Evolutionary conservation across 2,329 filamentous ascomycete genomes (phyloP).

Genomic region (Celoporthe dispersa): DNA sequence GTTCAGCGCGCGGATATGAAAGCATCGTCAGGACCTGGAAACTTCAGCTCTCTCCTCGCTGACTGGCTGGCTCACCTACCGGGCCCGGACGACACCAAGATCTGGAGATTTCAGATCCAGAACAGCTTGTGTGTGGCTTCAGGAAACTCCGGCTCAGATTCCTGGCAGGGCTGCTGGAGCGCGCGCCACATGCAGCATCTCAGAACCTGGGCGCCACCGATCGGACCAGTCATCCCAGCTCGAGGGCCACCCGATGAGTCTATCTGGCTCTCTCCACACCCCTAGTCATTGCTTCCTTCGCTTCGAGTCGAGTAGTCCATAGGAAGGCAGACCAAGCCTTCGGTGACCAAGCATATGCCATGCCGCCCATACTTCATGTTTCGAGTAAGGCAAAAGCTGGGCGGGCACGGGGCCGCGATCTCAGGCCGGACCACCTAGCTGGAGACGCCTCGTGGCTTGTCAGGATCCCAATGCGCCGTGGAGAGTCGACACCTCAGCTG

Average conservation of each 20-base stretch:
- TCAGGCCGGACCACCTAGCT: neutral
- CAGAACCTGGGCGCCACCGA: neutral
- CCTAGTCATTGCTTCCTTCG: neutral
- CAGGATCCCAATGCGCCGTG: neutral
- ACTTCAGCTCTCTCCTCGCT: neutral
- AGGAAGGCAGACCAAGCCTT: neutral
- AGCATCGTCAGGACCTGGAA: neutral
- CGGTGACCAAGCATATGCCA: neutral
- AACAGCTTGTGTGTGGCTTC: neutral
- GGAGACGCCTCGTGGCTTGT: neutral
- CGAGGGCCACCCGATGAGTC: neutral
- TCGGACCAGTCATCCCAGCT: slow-evolving; percentile 7
- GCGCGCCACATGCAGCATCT: slow-evolving; percentile 25
- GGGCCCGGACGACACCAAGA: neutral
- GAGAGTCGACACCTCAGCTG: neutral
- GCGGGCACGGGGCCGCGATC: neutral
- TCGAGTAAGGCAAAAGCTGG: neutral
- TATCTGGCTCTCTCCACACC: neutral
- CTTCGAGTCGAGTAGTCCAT: neutral
- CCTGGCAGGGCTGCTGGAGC: slow-evolving; percentile 15
- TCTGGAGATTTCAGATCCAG: neutral
- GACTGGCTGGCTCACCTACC: slow-evolving; percentile 13
- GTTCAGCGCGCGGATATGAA: neutral
- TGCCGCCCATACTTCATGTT: neutral
- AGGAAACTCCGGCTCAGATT: slow-evolving; percentile 3